Conservation (phyloP, 2,329 filamentous ascomycete species). For the Colletotrichum lindemuthianum region DNA sequence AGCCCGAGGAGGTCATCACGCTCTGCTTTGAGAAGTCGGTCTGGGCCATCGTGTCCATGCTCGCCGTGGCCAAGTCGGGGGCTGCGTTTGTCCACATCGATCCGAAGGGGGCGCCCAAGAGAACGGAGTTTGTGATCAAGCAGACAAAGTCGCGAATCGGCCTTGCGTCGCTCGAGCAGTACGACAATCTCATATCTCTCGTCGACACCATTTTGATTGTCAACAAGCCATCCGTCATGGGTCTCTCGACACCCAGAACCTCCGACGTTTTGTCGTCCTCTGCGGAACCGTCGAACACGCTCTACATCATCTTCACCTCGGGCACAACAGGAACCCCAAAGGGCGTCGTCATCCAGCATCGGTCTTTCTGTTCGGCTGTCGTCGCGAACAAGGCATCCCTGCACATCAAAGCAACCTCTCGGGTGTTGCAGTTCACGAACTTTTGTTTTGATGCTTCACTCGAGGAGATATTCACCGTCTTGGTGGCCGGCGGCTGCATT, state of each 20-base stretch:
- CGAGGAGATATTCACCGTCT: constrained; percentile 60
- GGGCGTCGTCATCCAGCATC: constrained; percentile 54
- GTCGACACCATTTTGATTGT: constrained; percentile 7
- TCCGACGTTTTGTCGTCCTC: background rate
- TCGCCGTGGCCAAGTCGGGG: constrained; percentile 45
- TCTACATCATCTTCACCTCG: constrained; percentile 61
- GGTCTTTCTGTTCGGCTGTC: constrained; percentile 39
- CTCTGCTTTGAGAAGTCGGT: constrained; percentile 44
- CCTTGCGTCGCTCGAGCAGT: constrained; percentile 5
- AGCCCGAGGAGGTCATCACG: constrained; percentile 37
- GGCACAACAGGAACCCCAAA: constrained; percentile 62
- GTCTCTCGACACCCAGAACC: background rate
- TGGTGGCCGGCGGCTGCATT: constrained; percentile 58
- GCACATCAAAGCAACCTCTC: constrained; percentile 17
- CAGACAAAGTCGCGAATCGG: constrained; percentile 15
- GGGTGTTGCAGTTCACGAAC: constrained; percentile 56
- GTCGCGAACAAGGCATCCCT: constrained; percentile 7
- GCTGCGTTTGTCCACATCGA: constrained; percentile 46
- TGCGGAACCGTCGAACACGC: background rate
- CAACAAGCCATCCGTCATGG: background rate
- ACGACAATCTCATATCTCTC: background rate
- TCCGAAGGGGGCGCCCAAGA: constrained; percentile 20
- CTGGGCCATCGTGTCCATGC: constrained; percentile 42
- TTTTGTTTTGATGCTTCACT: constrained; percentile 65
- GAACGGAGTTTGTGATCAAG: constrained; percentile 17